Evolutionary conservation across 2,329 filamentous ascomycete species (phyloP).

Genomic region (Exophiala sp.): DNA sequence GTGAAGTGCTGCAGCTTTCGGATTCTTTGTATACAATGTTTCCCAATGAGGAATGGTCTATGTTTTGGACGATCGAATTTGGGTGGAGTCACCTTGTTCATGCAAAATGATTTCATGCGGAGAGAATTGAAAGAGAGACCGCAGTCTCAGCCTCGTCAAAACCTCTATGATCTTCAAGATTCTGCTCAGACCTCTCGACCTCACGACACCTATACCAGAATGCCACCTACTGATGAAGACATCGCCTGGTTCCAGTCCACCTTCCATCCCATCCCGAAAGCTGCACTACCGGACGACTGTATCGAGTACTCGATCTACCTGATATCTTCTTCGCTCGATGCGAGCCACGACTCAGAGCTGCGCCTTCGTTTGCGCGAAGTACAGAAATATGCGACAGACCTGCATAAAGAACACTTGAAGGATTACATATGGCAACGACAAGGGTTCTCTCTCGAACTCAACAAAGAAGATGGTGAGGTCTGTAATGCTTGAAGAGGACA

Average conservation of each 20-base stretch:
- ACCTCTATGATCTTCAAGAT: too few species aligned
- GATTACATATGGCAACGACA: conserved; percentile 97
- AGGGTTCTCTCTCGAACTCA: conserved; percentile 64
- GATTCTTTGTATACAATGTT: too few species aligned
- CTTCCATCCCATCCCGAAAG: conserved; percentile 62
- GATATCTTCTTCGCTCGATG: conserved; percentile 56
- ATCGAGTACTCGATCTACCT: conserved; percentile 81
- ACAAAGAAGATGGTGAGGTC: conserved; percentile 57
- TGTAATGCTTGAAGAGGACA: conserved; percentile 13
- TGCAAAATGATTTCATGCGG: too few species aligned
- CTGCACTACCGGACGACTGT: conserved; percentile 71
- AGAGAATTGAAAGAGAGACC: too few species aligned
- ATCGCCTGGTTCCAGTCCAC: conserved; percentile 65
- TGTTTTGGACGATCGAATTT: too few species aligned
- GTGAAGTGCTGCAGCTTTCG: too few species aligned
- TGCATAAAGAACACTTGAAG: conserved; percentile 65
- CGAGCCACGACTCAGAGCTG: conserved; percentile 54
- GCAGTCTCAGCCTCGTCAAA: too few species aligned
- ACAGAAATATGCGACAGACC: conserved; percentile 62
- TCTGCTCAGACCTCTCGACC: too few species aligned
- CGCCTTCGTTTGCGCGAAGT: conserved; percentile 66
- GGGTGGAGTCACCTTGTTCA: too few species aligned
- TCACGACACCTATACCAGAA: conserved; percentile 20
- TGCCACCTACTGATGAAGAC: conserved; percentile 52
- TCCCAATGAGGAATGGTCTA: too few species aligned